phyloP scores from a whole-genome alignment of 2,329 filamentous ascomycete species.

The Cladosporium sphaerospermum region DNA sequence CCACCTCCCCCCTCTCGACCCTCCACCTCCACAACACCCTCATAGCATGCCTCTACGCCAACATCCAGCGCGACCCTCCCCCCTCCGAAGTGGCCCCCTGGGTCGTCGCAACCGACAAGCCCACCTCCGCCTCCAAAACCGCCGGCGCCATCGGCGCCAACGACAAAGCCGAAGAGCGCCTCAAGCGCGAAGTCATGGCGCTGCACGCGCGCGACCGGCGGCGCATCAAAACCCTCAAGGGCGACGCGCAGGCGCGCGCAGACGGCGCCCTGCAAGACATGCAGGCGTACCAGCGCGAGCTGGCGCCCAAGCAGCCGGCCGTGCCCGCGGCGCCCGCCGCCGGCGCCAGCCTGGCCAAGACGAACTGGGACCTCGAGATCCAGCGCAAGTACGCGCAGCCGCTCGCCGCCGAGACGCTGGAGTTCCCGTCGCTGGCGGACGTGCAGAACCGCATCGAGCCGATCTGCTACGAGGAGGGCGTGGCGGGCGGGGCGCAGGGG shows the following conservation, averaged over 20 bases:
- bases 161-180: constrained; percentile 56
- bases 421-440: constrained; percentile 54
- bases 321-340: constrained; percentile 18
- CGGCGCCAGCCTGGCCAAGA: constrained; percentile 27
- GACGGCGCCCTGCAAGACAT: constrained; percentile 21
- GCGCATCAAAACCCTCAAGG: constrained; percentile 35
- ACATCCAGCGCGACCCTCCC: constrained; percentile 54
- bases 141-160: constrained; percentile 43
- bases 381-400: constrained; percentile 58
- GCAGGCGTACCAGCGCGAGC: constrained; percentile 23
- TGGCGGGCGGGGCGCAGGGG: constrained; percentile 38
- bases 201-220: constrained; percentile 54
- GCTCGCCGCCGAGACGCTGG: constrained; percentile 55
- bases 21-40: constrained; percentile 57
- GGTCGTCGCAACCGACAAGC: constrained; percentile 68
- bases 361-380: constrained; percentile 58
- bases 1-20: constrained; percentile 20
- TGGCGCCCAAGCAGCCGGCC: constrained; percentile 21
- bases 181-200: constrained; percentile 60
- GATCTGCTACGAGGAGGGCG: constrained; percentile 59
- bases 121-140: constrained; percentile 59
- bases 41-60: constrained; percentile 53
- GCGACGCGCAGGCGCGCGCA: constrained; percentile 11
- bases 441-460: constrained; percentile 56
- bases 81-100: constrained; percentile 55